A percentile compares a stretch with the other conserved stretches of the same genome.
These are phyloP conservation scores for Eucalyptus cladocalyx DNA, from an alignment of 345 rosid species.

Conservation along the genomic window DNA sequence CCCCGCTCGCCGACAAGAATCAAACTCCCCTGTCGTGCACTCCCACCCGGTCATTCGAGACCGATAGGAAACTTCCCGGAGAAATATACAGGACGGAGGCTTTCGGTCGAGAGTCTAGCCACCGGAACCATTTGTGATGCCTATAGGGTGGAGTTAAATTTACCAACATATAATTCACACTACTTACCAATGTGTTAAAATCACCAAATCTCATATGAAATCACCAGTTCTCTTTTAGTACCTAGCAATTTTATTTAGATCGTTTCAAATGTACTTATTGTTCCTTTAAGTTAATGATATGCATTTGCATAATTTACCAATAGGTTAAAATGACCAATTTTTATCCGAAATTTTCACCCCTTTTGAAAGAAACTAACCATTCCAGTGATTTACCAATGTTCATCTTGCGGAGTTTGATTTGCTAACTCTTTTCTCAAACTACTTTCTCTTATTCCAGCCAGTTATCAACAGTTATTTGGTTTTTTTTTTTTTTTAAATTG, in stretches of 20 bases:
- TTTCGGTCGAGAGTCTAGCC: conserved; percentile 18
- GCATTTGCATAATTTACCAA: too few species aligned
- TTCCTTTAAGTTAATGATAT: not conserved
- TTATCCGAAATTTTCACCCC: not conserved
- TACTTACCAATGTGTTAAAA: not conserved
- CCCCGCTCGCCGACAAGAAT: conserved; percentile 19
- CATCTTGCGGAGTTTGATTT: not conserved
- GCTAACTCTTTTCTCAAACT: not conserved
- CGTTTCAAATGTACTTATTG: not conserved
- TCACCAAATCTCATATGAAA: not conserved
- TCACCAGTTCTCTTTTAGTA: not conserved
- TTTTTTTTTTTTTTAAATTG: not conserved
- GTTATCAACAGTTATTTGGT: not conserved
- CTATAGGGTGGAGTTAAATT: not conserved
- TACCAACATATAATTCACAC: not conserved
- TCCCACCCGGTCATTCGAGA: conserved; percentile 5
- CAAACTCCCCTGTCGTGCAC: not conserved
- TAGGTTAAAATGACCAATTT: not conserved
- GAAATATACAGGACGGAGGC: conserved; percentile 22
- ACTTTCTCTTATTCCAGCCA: not conserved
- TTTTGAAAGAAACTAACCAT: not conserved
- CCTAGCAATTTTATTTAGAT: not conserved
- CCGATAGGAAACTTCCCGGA: conserved; percentile 20
- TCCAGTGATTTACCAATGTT: not conserved
- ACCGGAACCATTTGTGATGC: not conserved